Percentiles rank a stretch among this genome's conserved stretches.
Conservation (phyloP, 345 rosid species). For the Kernera saxatilis region DNA sequence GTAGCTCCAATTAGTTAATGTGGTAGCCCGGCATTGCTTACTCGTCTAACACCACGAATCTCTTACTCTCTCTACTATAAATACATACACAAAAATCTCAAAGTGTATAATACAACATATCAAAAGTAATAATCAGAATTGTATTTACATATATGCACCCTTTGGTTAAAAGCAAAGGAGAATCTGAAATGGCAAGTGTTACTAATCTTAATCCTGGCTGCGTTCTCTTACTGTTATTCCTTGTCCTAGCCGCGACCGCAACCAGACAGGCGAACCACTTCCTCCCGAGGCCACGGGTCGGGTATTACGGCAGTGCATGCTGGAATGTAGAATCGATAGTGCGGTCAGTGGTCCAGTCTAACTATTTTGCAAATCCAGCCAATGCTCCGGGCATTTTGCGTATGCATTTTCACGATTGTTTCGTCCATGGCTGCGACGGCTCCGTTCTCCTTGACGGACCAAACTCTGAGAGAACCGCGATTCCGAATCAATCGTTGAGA, state of each 20-base stretch:
- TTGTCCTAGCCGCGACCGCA: conserved; percentile 17
- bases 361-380: conserved; percentile 26
- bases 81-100: conserved; percentile 3
- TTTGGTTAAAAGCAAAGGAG: background rate
- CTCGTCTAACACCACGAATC: background rate
- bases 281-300: background rate
- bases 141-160: background rate
- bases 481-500: conserved; percentile 40
- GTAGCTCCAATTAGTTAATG: conserved; percentile 19
- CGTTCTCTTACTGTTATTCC: background rate
- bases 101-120: background rate
- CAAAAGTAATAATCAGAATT: background rate
- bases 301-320: conserved; percentile 42
- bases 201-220: background rate
- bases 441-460: conserved; percentile 44
- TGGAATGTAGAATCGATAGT: conserved; percentile 46
- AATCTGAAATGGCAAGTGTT: background rate
- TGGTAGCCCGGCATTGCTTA: conserved; percentile 21
- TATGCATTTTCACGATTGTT: conserved; percentile 61
- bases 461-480: conserved; percentile 42
- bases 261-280: conserved; percentile 13
- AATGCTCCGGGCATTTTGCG: conserved; percentile 46
- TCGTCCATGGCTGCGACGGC: conserved; percentile 47
- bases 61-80: conserved; percentile 8
- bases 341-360: conserved; percentile 28